Evolutionary conservation across 345 rosid genomes (phyloP).

Genomic region (Salix arbutifolia): DNA sequence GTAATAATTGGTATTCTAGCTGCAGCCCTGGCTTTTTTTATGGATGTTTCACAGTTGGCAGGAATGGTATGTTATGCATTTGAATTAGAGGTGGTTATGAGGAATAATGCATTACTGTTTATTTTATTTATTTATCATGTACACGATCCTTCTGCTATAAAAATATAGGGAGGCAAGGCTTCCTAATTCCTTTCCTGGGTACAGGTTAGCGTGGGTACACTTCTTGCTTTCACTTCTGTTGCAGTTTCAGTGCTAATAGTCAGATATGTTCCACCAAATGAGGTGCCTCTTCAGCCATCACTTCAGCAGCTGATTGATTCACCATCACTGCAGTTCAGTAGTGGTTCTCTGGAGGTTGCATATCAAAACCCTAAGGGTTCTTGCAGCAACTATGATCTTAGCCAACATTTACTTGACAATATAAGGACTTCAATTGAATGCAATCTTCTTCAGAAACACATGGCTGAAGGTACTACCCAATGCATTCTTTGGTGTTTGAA

Average conservation of each 20-base stretch:
- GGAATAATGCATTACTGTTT: neutral
- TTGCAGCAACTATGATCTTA: constrained; percentile 22
- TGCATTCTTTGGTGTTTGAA: neutral
- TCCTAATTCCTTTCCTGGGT: constrained; percentile 6
- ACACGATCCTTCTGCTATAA: neutral
- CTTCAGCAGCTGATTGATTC: constrained; percentile 29
- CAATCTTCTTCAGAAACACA: constrained; percentile 35
- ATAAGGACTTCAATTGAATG: constrained; percentile 24
- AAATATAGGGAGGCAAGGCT: neutral
- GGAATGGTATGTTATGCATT: constrained; percentile 49
- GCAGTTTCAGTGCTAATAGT: constrained; percentile 59
- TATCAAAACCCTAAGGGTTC: constrained; percentile 6
- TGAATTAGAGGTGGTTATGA: neutral
- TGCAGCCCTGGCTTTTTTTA: constrained; percentile 49
- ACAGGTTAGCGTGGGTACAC: constrained; percentile 74
- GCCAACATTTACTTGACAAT: constrained; percentile 19
- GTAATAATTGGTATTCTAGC: constrained; percentile 61
- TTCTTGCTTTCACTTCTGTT: constrained; percentile 65
- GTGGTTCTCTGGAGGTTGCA: constrained; percentile 7
- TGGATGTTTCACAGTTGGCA: constrained; percentile 66
- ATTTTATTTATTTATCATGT: neutral
- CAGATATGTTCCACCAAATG: constrained; percentile 61
- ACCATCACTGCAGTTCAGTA: constrained; percentile 2
- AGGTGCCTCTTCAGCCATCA: constrained; percentile 45
- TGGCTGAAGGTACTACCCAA: constrained; percentile 35